Evolutionary conservation across 164 flowering plant genomes (phyloP), one percentile per base, ranked within the genome.

Genomic region (Annona squamosa): DNA sequence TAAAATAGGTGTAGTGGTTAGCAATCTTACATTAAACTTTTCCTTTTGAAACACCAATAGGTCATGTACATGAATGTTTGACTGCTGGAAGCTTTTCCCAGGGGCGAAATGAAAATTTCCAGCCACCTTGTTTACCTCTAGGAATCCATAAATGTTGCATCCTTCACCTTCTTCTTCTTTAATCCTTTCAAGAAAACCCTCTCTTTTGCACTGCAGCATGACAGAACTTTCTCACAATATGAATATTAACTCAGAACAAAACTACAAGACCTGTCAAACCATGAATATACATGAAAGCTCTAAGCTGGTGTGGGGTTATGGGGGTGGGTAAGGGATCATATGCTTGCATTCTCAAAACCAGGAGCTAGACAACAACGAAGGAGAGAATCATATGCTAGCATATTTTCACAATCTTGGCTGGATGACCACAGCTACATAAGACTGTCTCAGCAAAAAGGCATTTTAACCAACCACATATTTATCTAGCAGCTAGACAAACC

Each of bases 141-240:
- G 73, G 67, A 86, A 81, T 74, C 96, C 96, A 76, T 86, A 71
- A 13, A 90, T 82, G 75, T 87, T 89, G 83, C 96, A 90, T 73
- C 96, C 96, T 88, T 90, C 96, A 68, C 93, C 96, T 5, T 83
- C 89, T 80, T 90, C 91, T 44, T 87, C 91, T 72, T 87, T 89
- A 57, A 90, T 71, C 76, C 78, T 85, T 75, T 90, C 85, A 45
- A 90, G 52, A 73, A 84, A 89, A 44, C 93, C 96, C 81, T 90
- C 96, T 69, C 96, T 77, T 77, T 86, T 84, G 83, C 96, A 90
- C 96, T 89, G 79, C 69, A 37, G 17, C 9, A 42, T 52, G n/a
- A 66, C 65, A 63, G 2, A 63, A n/a, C n/a, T 66, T 44, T 10
- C 17, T 44, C 68, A 66, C 67, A 64, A 3, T 13, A 66, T 5